Percentiles rank a stretch among this genome's conserved stretches.
phyloP scores from a whole-genome alignment of 257 asterid species.

The Vinca minor region DNA sequence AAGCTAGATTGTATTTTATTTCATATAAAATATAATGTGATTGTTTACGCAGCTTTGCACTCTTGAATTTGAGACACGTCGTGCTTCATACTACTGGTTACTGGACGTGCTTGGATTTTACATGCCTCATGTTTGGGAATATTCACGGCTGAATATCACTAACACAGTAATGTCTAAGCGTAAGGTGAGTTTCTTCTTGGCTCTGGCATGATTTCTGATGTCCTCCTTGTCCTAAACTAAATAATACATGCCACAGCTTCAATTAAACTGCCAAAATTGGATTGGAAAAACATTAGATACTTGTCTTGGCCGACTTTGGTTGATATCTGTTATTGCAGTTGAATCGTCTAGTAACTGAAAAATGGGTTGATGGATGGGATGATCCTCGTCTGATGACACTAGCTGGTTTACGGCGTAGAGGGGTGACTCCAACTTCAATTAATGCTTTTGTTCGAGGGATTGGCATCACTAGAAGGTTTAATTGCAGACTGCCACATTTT shows the following conservation, averaged over 20 bases:
- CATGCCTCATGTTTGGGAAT: slow-evolving; percentile 92
- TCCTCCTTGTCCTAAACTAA: slow-evolving; percentile 1
- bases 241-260: no score
- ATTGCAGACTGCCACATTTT: slow-evolving; percentile 5
- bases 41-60: slow-evolving; percentile 63
- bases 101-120: slow-evolving; percentile 67
- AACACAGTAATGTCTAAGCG: slow-evolving; percentile 96
- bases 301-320: slow-evolving; percentile 8
- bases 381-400: slow-evolving; percentile 97
- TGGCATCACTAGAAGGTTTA: slow-evolving; percentile 91
- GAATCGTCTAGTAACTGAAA: slow-evolving; percentile 81
- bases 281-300: not conserved
- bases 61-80: slow-evolving; percentile 89
- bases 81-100: slow-evolving; percentile 94
- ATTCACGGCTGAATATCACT: slow-evolving; percentile 69
- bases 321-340: slow-evolving; percentile 46
- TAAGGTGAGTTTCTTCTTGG: slow-evolving; percentile 40
- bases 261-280: not conserved
- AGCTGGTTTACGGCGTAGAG: slow-evolving; percentile 89
- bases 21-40: slow-evolving; percentile 6
- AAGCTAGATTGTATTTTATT: not conserved
- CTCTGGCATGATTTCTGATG: not conserved
- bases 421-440: slow-evolving; percentile 78
- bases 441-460: slow-evolving; percentile 85
- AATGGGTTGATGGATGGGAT: slow-evolving; percentile 95